Evolutionary conservation across 1,139 yeast genomes (phyloP).

Genomic region (Candida pseudocylindracea): DNA sequence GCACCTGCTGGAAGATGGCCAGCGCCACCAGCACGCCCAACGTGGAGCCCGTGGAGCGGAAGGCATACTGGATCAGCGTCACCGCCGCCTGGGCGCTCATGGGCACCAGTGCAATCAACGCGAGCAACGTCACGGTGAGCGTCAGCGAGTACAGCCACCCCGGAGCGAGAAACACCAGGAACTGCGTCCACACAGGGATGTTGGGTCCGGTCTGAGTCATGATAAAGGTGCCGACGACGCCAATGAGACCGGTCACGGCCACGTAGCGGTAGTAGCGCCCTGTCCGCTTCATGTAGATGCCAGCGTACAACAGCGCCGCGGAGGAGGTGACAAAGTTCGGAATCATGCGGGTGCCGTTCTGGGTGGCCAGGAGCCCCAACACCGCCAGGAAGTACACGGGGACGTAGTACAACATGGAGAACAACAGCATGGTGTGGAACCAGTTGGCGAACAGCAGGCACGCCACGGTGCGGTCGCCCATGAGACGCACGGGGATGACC

Average conservation of each 20-base stretch:
- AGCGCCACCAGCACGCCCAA: constrained; percentile 49
- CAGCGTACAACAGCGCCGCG: constrained; percentile 46
- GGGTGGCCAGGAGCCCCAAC: constrained; percentile 27
- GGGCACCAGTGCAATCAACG: constrained; percentile 45
- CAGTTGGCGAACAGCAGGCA: constrained; percentile 49
- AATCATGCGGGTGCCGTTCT: constrained; percentile 37
- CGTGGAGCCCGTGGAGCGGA: constrained; percentile 56
- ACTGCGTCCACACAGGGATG: constrained; percentile 10
- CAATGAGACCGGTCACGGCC: constrained; percentile 17
- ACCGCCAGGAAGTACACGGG: constrained; percentile 47
- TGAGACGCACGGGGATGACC: constrained; percentile 34
- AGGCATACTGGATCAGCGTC: constrained; percentile 56
- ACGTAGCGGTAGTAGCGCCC: constrained; percentile 31
- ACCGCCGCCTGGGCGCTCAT: constrained; percentile 45
- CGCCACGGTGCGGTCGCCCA: constrained; percentile 32
- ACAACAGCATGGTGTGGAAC: constrained; percentile 35
- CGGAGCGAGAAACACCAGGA: constrained; percentile 15
- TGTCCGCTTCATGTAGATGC: constrained; percentile 42
- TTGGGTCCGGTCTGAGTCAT: background rate
- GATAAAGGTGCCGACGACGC: constrained; percentile 10
- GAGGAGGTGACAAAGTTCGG: constrained; percentile 55
- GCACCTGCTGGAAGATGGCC: constrained; percentile 29
- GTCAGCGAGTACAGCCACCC: constrained; percentile 40
- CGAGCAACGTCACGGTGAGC: constrained; percentile 42
- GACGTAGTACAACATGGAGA: constrained; percentile 31